Evolutionary conservation across 179 eudicot species (phyloP).

Genomic region (Vitellaria paradoxa): DNA sequence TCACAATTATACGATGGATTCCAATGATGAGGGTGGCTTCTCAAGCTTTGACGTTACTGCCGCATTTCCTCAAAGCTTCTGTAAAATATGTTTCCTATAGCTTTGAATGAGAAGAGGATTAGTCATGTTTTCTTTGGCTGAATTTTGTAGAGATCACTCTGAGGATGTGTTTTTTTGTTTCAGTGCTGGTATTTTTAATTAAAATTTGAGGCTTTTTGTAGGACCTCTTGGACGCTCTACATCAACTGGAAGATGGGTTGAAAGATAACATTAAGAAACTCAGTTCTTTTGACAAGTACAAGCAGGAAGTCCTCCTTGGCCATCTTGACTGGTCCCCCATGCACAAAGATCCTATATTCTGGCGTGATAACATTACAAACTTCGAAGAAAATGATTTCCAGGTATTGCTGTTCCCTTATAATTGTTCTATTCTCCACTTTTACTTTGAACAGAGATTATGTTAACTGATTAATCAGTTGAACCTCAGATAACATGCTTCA

Average conservation of each 20-base stretch:
- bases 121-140: neutral
- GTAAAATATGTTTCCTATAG: neutral
- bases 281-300: conserved; percentile 94
- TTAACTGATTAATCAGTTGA: neutral
- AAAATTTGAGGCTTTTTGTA: conserved; percentile 20
- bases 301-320: conserved; percentile 94
- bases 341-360: conserved; percentile 90
- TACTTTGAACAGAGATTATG: neutral
- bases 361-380: conserved; percentile 80
- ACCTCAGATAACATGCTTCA: neutral
- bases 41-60: neutral
- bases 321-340: conserved; percentile 99
- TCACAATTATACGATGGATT: too few species aligned
- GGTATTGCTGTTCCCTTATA: conserved; percentile 39
- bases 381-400: conserved; percentile 96
- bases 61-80: neutral
- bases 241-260: conserved; percentile 75
- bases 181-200: neutral
- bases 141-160: neutral
- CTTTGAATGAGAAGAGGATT: neutral
- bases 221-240: conserved; percentile 89
- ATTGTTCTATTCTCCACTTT: neutral
- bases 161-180: neutral
- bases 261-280: conserved; percentile 77
- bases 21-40: too few species aligned